phyloP scores from a whole-genome alignment of 2,329 filamentous ascomycete species.

The Colletotrichum gloeosporioides region DNA sequence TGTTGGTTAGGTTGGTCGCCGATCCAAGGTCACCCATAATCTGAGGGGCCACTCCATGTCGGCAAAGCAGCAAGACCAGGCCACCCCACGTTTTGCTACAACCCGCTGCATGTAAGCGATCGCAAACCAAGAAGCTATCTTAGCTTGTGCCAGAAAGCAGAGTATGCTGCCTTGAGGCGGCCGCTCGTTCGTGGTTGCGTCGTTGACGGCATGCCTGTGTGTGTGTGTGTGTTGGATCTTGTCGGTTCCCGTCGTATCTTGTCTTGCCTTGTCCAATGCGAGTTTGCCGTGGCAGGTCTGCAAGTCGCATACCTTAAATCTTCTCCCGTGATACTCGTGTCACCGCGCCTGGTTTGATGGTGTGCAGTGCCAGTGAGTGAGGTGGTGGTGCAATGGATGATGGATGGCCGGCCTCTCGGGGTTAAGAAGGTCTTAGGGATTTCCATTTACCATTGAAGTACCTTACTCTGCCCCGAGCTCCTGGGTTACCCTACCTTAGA shows the following conservation, averaged over 20 bases:
- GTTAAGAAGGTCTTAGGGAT: neutral
- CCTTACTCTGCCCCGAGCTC: neutral
- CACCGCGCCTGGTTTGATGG: neutral
- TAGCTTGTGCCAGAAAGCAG: neutral
- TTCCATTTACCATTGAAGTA: neutral
- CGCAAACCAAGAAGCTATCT: neutral
- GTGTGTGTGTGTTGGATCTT: neutral
- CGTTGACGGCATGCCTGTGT: neutral
- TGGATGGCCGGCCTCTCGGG: neutral
- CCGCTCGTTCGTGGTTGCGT: neutral
- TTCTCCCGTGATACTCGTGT: neutral
- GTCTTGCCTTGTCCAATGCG: neutral
- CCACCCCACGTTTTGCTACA: neutral
- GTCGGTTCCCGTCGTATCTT: neutral
- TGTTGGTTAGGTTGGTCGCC: neutral
- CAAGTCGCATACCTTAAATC: neutral
- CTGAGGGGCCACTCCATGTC: neutral
- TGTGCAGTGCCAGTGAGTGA: neutral
- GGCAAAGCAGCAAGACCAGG: neutral
- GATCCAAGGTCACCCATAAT: neutral
- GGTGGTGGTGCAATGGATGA: neutral
- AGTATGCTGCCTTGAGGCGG: neutral
- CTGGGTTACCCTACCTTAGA: neutral
- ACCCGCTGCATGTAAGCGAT: neutral
- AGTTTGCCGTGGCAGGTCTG: neutral